phyloP scores from a whole-genome alignment of 495 filamentous ascomycete genomes.

The Penicillium parvum region DNA sequence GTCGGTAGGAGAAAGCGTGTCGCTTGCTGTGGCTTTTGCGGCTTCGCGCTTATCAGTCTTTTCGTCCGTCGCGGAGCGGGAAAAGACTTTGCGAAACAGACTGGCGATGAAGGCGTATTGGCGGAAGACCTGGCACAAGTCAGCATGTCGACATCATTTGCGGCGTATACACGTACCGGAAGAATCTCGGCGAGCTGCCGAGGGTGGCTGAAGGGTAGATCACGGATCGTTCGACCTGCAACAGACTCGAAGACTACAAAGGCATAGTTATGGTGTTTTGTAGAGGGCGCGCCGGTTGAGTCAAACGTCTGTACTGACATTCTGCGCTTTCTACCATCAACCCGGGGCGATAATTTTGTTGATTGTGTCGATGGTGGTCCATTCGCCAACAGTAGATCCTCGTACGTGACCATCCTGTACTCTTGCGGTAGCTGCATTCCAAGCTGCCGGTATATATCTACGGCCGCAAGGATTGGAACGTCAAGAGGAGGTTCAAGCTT shows the following conservation, averaged over 20 bases:
- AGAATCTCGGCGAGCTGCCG: conserved; percentile 75
- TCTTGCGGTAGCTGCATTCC: conserved; percentile 52
- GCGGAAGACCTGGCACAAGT: conserved; percentile 47
- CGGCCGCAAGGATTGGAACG: conserved; percentile 62
- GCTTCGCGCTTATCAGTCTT: conserved; percentile 6
- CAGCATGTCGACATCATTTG: conserved; percentile 2
- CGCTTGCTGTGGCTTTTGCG: not conserved
- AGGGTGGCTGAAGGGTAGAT: conserved; percentile 82
- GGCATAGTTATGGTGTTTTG: conserved; percentile 58
- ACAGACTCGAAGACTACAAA: conserved; percentile 68
- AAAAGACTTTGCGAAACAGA: conserved; percentile 60
- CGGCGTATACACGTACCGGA: conserved; percentile 40
- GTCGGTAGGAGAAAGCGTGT: not conserved
- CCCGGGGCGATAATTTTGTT: conserved; percentile 21
- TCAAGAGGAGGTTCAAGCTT: conserved; percentile 80
- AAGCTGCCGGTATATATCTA: conserved; percentile 63
- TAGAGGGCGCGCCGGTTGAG: conserved; percentile 34
- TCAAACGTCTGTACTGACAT: conserved; percentile 33
- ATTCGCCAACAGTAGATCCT: conserved; percentile 59
- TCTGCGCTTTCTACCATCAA: conserved; percentile 29
- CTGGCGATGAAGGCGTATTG: conserved; percentile 69
- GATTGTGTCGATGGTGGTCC: conserved; percentile 21
- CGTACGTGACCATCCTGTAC: conserved; percentile 57
- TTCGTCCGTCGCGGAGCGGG: conserved; percentile 16
- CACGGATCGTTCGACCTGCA: conserved; percentile 60